Conservation (phyloP, 345 rosid genomes). For the Balakata baccata region DNA sequence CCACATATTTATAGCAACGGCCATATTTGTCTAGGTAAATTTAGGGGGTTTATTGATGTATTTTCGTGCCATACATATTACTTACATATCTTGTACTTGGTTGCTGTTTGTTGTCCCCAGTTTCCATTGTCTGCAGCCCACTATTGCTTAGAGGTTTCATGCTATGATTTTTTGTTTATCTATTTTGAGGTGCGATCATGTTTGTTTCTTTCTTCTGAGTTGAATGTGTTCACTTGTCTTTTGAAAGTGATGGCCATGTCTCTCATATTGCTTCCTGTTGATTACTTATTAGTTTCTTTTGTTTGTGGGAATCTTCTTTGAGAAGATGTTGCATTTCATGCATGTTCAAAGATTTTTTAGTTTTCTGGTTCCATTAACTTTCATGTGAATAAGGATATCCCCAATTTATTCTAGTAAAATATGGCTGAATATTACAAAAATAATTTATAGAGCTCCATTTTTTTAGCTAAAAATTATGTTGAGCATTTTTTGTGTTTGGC, state of each 20-base stretch:
- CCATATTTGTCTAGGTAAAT: conserved; percentile 89
- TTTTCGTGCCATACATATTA: background rate
- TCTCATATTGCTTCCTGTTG: conserved; percentile 6
- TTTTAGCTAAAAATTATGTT: conserved; percentile 3
- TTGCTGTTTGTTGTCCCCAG: conserved; percentile 1
- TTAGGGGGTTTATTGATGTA: background rate
- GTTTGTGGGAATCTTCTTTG: background rate
- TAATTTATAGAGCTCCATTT: background rate
- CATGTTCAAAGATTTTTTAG: background rate
- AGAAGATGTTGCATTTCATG: background rate
- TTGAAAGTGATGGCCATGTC: conserved; percentile 18
- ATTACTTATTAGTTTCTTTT: background rate
- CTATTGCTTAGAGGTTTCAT: conserved; percentile 8
- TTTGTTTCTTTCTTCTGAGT: conserved; percentile 18
- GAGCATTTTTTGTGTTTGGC: conserved; percentile 9
- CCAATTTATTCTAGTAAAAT: background rate
- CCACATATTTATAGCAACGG: conserved; percentile 98
- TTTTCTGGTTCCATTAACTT: background rate
- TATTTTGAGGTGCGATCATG: background rate
- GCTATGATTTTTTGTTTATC: background rate
- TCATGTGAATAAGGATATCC: background rate
- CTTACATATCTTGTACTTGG: background rate
- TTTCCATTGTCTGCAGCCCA: conserved; percentile 15
- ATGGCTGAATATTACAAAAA: background rate
- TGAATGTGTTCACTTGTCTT: conserved; percentile 9